A percentile compares a stretch with the other conserved stretches of the same genome.
Evolutionary conservation across 2,329 filamentous ascomycete species (phyloP).

Genomic region (Neocucurbitaria cava): DNA sequence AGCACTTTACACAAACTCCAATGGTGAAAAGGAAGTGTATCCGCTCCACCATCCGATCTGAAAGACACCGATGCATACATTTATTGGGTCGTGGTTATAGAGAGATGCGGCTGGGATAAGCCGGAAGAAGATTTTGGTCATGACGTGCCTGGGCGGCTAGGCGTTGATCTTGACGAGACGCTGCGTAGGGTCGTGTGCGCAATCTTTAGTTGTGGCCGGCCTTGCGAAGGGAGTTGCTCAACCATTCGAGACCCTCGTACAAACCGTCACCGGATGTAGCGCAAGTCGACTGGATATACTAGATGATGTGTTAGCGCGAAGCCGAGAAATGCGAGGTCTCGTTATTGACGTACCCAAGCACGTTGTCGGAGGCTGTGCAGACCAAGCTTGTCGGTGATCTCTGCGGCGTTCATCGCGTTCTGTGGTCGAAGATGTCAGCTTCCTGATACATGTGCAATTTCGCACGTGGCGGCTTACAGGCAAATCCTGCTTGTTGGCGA

Average conservation of each 20-base stretch:
- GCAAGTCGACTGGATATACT: conserved; percentile 99
- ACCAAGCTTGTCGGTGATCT: conserved; percentile 99
- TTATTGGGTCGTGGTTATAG: conserved; percentile 31
- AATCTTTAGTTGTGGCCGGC: conserved; percentile 56
- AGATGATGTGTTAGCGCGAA: conserved; percentile 30
- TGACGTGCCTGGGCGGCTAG: conserved; percentile 34
- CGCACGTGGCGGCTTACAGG: conserved; percentile 65
- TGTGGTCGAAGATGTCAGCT: conserved; percentile 51
- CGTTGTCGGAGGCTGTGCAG: conserved; percentile 99
- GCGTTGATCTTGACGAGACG: conserved; percentile 39
- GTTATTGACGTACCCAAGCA: conserved; percentile 89
- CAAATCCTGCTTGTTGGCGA: conserved; percentile 99
- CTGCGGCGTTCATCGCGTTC: conserved; percentile 99
- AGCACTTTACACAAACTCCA: conserved; percentile 48
- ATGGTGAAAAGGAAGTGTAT: conserved; percentile 43
- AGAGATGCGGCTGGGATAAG: conserved; percentile 19
- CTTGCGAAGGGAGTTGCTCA: conserved; percentile 63
- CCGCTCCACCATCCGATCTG: conserved; percentile 47
- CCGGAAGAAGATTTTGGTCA: conserved; percentile 32
- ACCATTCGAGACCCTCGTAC: conserved; percentile 89
- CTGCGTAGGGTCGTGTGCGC: conserved; percentile 25
- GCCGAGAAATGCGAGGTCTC: background rate
- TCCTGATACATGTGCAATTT: background rate
- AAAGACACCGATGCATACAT: conserved; percentile 45
- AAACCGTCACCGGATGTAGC: conserved; percentile 99